Base-by-base conservation (phyloP, 2,329 filamentous ascomycete genomes). In the Neofusicoccum kwambonambiense region DNA sequence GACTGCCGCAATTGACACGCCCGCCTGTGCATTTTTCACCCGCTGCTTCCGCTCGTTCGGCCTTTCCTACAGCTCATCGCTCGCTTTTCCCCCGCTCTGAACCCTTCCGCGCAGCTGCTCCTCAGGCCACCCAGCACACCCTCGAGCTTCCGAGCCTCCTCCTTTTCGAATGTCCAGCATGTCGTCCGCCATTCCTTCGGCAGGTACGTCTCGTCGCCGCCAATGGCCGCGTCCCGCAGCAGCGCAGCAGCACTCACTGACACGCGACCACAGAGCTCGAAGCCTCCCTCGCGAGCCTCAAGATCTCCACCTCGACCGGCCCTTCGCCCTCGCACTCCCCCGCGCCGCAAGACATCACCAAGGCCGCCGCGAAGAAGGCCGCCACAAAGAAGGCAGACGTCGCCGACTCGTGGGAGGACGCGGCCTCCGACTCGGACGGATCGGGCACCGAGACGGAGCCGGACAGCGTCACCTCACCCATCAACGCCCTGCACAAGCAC, bases 351-450 rank as follows among this genome's bases (percentile, higher is more conserved):
- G 71, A 31, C 27, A 31, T 31, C 3, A 67, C 72, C 50, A 75
- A 75, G 64, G 71, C 69, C 42, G 47, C 61, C 66, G 35, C 73
- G 74, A 64, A 52, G 15, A 78, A 79, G 67, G 69, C 72, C 62
- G 72, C 72, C 62, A 72, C 72, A 54, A 71, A 41, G 27, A 66
- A 67, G 39, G 13, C 54, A 44, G 64, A 77, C 17, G 80, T 90
- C 19, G 86, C 84, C 62, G 90, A 93, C 68, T 91, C 89, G 49
- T 93, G 90, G 90, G 90, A 93, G 77, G 89, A 95, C 71, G 90
- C 90, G 64, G 82, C 84, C 17, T 50, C 42, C 31, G 64, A 62
- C 41, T 42, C 47, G 19, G 57, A 54, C 11, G 64, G 74, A 51
- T 66, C 65, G 60, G 67, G 68, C 63, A 75, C 75, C 49, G 72